Percentiles rank a stretch among this genome's conserved stretches.
Evolutionary conservation across 495 filamentous ascomycete species (phyloP).

Genomic region (Elaphomyces granulatus): DNA sequence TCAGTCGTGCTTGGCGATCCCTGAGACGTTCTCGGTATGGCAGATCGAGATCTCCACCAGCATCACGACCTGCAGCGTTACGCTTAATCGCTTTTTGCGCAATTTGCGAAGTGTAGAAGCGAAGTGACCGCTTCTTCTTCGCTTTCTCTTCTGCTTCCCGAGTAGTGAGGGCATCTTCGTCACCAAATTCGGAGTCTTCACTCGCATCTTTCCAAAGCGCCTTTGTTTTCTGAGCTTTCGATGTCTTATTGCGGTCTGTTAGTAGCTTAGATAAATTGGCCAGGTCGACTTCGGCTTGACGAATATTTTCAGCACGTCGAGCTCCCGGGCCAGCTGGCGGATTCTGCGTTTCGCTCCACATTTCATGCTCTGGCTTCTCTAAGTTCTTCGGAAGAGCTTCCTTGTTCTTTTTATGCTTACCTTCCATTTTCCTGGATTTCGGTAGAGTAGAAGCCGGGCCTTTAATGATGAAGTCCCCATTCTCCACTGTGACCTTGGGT

Average conservation of each 20-base stretch:
- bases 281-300: constrained; percentile 53
- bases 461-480: no score
- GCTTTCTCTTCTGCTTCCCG: constrained; percentile 70
- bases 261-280: constrained; percentile 42
- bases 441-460: no score
- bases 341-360: constrained; percentile 37
- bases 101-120: constrained; percentile 95
- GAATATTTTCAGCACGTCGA: constrained; percentile 39
- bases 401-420: constrained; percentile 20
- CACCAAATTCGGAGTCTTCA: constrained; percentile 52
- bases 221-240: constrained; percentile 24
- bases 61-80: constrained; percentile 60
- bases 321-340: constrained; percentile 38
- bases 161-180: constrained; percentile 44
- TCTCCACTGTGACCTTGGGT: no score
- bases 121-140: constrained; percentile 68
- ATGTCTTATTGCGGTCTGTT: constrained; percentile 18
- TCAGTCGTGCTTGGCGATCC: constrained; percentile 73
- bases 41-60: constrained; percentile 84
- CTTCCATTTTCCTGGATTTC: no score
- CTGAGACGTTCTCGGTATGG: constrained; percentile 76
- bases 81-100: constrained; percentile 84
- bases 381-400: constrained; percentile 24
- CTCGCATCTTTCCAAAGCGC: constrained; percentile 13
- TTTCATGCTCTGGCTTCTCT: constrained; percentile 36